These are phyloP conservation scores for Zhuliangozyma parablackwelliae DNA, from an alignment of 1,139 yeast genomes.

Conservation along the genomic window DNA sequence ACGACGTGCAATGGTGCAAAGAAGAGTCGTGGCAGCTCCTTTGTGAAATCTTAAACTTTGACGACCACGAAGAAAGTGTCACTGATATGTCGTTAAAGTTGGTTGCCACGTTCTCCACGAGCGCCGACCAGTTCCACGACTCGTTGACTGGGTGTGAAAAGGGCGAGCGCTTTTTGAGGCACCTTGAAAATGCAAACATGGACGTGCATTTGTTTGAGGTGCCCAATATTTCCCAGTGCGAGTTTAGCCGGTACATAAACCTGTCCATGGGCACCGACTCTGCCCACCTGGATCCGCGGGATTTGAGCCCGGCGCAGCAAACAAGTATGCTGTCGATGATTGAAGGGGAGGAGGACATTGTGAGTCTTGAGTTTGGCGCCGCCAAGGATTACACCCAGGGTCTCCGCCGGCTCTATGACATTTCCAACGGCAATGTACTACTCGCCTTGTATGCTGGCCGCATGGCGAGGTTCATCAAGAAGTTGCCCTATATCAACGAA, in stretches of 20 bases:
- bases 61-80: slow-evolving; percentile 3
- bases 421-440: slow-evolving; percentile 7
- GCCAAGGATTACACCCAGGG: not conserved
- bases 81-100: slow-evolving; percentile 6
- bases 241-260: no score
- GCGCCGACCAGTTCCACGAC: slow-evolving; percentile 8
- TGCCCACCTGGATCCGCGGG: not conserved
- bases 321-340: slow-evolving; percentile 8
- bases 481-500: slow-evolving; percentile 4
- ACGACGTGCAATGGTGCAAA: slow-evolving; percentile 47
- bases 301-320: slow-evolving; percentile 1
- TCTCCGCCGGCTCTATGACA: slow-evolving; percentile 4
- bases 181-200: slow-evolving; percentile 6
- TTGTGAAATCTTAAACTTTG: slow-evolving; percentile 23
- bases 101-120: slow-evolving; percentile 6
- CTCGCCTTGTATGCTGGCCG: slow-evolving; percentile 4
- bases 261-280: no score
- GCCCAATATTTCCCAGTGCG: slow-evolving; percentile 1
- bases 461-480: slow-evolving; percentile 8
- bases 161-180: slow-evolving; percentile 3
- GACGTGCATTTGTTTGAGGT: slow-evolving; percentile 3
- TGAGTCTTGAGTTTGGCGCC: not conserved
- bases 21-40: slow-evolving; percentile 25
- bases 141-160: slow-evolving; percentile 1
- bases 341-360: not conserved